Conservation (phyloP, 2,329 filamentous ascomycete species). For the Cladosporium sp. region DNA sequence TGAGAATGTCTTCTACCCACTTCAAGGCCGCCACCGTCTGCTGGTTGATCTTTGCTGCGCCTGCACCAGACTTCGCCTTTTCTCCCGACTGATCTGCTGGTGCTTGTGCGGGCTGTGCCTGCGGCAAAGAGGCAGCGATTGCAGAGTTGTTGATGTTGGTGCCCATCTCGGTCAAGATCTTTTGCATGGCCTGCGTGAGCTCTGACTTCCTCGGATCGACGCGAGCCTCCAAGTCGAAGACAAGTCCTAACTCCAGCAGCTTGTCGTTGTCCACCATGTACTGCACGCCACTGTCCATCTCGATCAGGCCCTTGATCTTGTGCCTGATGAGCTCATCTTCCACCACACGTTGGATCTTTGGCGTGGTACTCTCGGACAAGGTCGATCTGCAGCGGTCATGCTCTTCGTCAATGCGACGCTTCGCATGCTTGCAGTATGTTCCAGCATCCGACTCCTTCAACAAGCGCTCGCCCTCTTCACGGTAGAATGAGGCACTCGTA, state of each 20-base stretch:
- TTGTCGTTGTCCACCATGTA: slow-evolving; percentile 92
- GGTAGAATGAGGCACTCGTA: slow-evolving; percentile 70
- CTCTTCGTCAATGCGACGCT: slow-evolving; percentile 74
- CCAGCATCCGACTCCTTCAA: slow-evolving; percentile 75
- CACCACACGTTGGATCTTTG: slow-evolving; percentile 71
- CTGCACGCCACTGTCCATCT: slow-evolving; percentile 79
- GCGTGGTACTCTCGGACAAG: slow-evolving; percentile 66
- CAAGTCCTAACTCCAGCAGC: slow-evolving; percentile 68
- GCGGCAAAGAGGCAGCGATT: slow-evolving; percentile 50
- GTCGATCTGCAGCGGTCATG: slow-evolving; percentile 77
- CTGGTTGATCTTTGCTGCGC: slow-evolving; percentile 56
- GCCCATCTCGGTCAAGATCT: slow-evolving; percentile 74
- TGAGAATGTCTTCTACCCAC: slow-evolving; percentile 90
- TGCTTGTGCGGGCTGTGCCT: slow-evolving; percentile 41
- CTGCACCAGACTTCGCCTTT: slow-evolving; percentile 42
- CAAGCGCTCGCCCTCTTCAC: slow-evolving; percentile 67
- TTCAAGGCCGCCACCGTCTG: slow-evolving; percentile 84
- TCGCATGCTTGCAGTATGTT: slow-evolving; percentile 74
- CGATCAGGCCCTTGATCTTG: slow-evolving; percentile 76
- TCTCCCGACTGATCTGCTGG: slow-evolving; percentile 46
- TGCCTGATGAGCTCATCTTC: slow-evolving; percentile 74
- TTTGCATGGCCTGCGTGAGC: slow-evolving; percentile 67
- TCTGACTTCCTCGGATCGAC: slow-evolving; percentile 71
- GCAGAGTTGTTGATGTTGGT: slow-evolving; percentile 72
- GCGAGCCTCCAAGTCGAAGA: slow-evolving; percentile 74